phyloP scores from a whole-genome alignment of 768 basidiomycete species.

The Lentinula sp. region DNA sequence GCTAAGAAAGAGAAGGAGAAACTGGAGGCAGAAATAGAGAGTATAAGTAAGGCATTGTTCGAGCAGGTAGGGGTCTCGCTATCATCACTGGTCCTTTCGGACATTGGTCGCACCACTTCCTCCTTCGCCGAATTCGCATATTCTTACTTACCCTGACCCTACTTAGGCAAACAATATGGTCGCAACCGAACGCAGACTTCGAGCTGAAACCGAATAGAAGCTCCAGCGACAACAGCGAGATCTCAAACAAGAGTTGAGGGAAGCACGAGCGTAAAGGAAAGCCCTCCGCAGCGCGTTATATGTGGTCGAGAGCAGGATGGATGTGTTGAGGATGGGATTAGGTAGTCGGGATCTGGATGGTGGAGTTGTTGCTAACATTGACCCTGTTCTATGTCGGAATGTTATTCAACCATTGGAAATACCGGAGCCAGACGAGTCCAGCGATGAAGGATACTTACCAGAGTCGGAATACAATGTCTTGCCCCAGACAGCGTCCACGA shows the following conservation, averaged over 20 bases:
- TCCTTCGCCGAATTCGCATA: no score
- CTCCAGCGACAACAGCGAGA: slow-evolving; percentile 48
- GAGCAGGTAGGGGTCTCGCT: slow-evolving; percentile 54
- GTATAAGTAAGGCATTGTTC: slow-evolving; percentile 75
- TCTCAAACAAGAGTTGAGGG: slow-evolving; percentile 54
- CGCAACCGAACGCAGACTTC: slow-evolving; percentile 63
- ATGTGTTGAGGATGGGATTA: slow-evolving; percentile 45
- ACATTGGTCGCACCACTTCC: no score
- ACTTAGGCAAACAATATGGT: slow-evolving; percentile 86
- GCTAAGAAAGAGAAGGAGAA: slow-evolving; percentile 44
- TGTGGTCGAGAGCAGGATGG: slow-evolving; percentile 54
- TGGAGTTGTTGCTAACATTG: slow-evolving; percentile 26
- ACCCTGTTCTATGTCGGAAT: neutral
- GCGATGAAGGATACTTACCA: neutral
- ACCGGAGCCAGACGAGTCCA: neutral
- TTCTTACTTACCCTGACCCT: slow-evolving; percentile 5
- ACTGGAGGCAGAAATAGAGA: slow-evolving; percentile 74
- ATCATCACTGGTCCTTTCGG: no score
- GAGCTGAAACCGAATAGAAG: slow-evolving; percentile 64
- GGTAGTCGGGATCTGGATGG: neutral
- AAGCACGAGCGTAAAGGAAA: slow-evolving; percentile 45
- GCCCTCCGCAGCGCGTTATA: slow-evolving; percentile 45
- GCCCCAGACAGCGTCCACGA: neutral
- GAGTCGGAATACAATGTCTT: neutral
- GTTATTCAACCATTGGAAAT: neutral